phyloP scores from a whole-genome alignment of 305 asterid species.

The Lippia alba region DNA sequence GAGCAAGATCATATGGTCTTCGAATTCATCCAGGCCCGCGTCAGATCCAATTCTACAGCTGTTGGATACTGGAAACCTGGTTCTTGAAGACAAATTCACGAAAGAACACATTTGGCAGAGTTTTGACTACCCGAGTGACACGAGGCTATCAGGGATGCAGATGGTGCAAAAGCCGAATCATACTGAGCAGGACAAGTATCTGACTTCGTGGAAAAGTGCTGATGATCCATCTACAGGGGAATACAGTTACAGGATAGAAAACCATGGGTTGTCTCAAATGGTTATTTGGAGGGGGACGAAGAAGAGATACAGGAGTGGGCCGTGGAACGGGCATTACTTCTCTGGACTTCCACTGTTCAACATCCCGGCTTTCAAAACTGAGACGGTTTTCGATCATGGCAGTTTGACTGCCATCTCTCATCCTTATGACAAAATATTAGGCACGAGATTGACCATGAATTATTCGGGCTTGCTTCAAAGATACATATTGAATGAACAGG shows the following conservation, averaged over 20 bases:
- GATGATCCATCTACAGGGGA: constrained; percentile 30
- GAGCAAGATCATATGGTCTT: constrained; percentile 11
- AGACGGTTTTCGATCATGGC: not conserved
- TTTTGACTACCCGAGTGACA: constrained; percentile 46
- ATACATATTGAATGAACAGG: constrained; percentile 4
- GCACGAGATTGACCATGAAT: constrained; percentile 24
- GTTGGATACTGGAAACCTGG: constrained; percentile 41
- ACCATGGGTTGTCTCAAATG: constrained; percentile 25
- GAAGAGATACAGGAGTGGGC: not conserved
- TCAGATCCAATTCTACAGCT: constrained; percentile 30
- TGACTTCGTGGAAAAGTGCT: constrained; percentile 30
- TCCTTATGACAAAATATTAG: not conserved
- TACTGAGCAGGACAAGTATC: not conserved
- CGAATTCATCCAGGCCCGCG: constrained; percentile 17
- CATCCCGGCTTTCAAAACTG: constrained; percentile 20
- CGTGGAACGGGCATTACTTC: constrained; percentile 18
- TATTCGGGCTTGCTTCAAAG: constrained; percentile 15
- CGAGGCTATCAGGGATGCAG: constrained; percentile 44
- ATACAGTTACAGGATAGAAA: constrained; percentile 22
- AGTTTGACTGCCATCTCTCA: constrained; percentile 17
- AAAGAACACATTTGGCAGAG: constrained; percentile 49
- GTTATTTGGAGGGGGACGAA: not conserved
- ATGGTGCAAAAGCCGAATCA: constrained; percentile 27
- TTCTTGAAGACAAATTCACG: constrained; percentile 7
- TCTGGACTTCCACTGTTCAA: not conserved